phyloP scores from a whole-genome alignment of 805 yeast species.

The Brettanomyces naardenensis region DNA sequence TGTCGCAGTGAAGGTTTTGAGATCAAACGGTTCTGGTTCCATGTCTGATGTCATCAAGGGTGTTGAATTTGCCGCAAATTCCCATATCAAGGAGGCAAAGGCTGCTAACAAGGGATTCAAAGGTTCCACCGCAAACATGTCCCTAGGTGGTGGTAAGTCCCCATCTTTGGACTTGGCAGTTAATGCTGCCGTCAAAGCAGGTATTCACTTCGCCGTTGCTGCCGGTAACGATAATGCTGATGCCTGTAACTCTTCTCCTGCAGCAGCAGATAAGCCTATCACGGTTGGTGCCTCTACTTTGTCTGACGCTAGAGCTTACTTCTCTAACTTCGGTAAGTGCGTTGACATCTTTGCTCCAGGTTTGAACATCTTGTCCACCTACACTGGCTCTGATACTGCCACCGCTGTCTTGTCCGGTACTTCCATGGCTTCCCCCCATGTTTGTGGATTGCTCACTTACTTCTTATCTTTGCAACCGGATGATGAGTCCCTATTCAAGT shows the following conservation, averaged over 20 bases:
- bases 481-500: constrained; percentile 53
- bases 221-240: constrained; percentile 94
- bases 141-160: constrained; percentile 89
- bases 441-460: constrained; percentile 86
- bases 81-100: constrained; percentile 47
- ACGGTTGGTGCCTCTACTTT: constrained; percentile 94
- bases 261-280: constrained; percentile 73
- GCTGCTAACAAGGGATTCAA: constrained; percentile 57
- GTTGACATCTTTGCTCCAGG: constrained; percentile 98
- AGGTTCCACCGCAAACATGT: constrained; percentile 88
- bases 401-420: constrained; percentile 89
- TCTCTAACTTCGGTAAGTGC: constrained; percentile 93
- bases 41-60: constrained; percentile 83
- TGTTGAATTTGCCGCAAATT: constrained; percentile 74
- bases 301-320: constrained; percentile 85
- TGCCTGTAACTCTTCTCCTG: constrained; percentile 91
- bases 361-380: constrained; percentile 76
- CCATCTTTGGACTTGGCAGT: constrained; percentile 83
- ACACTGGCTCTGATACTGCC: constrained; percentile 67
- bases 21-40: constrained; percentile 75
- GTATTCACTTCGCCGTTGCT: constrained; percentile 89
- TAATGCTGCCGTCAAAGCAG: constrained; percentile 81
- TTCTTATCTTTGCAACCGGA: constrained; percentile 82
- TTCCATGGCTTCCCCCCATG: constrained; percentile 98
- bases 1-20: constrained; percentile 78